Evolutionary conservation across 179 eudicot genomes (phyloP).

Genomic region (Beta lomatogona): DNA sequence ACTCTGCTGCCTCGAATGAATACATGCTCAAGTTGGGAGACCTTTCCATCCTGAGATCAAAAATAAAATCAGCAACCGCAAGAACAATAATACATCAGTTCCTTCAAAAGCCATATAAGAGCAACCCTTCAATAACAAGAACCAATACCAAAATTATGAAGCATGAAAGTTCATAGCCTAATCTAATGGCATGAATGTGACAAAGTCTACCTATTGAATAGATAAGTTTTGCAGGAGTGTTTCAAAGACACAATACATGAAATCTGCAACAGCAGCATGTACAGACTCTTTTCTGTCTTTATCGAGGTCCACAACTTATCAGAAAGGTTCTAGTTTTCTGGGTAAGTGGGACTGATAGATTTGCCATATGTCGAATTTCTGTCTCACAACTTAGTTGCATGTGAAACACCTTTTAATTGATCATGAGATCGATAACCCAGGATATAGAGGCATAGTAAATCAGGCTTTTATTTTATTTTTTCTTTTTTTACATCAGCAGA

Average conservation of each 20-base stretch:
- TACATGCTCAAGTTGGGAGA: slow-evolving; percentile 94
- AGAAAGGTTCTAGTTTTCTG: background rate
- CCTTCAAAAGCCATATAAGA: background rate
- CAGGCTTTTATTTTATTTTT: background rate
- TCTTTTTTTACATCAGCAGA: background rate
- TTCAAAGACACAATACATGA: background rate
- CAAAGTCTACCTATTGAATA: background rate
- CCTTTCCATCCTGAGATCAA: slow-evolving; percentile 79
- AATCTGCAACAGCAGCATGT: background rate
- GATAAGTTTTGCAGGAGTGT: background rate
- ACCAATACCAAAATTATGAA: background rate
- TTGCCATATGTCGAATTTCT: background rate
- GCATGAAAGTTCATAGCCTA: background rate
- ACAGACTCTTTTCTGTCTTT: background rate
- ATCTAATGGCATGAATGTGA: background rate
- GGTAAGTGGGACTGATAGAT: background rate
- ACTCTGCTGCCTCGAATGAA: slow-evolving; percentile 98
- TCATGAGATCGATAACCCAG: background rate
- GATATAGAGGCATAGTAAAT: background rate
- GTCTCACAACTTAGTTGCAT: background rate
- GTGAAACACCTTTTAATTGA: background rate
- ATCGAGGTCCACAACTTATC: background rate
- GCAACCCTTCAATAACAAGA: background rate
- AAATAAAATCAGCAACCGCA: slow-evolving; percentile 2
- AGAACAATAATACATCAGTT: background rate